Evolutionary conservation across 2,329 filamentous ascomycete genomes (phyloP).

Genomic region (Emergomyces pasteurianus): DNA sequence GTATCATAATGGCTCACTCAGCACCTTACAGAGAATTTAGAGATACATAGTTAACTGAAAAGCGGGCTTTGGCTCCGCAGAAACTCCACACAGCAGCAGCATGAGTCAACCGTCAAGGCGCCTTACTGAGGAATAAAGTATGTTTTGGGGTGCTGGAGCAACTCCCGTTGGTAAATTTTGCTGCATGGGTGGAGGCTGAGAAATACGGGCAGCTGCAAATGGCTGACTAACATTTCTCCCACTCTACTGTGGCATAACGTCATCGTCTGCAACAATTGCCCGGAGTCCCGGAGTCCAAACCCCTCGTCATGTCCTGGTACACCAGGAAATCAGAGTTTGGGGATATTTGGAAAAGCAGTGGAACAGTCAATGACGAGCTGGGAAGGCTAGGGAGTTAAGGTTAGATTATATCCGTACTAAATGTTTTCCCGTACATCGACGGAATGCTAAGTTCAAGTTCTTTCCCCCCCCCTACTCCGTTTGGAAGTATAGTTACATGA

Average conservation of each 20-base stretch:
- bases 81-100: background rate
- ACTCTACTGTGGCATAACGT: background rate
- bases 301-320: too few species aligned
- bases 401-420: background rate
- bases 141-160: background rate
- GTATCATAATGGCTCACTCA: too few species aligned
- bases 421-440: background rate
- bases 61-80: too few species aligned
- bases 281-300: background rate
- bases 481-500: too few species aligned
- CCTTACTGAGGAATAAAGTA: background rate
- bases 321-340: background rate
- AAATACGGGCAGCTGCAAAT: background rate
- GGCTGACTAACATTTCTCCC: background rate
- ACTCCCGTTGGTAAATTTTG: background rate
- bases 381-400: background rate
- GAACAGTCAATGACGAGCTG: background rate
- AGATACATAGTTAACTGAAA: background rate
- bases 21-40: too few species aligned
- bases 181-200: background rate
- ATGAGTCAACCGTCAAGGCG: background rate
- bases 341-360: background rate
- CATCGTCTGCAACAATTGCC: background rate
- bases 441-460: background rate
- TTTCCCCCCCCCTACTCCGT: too few species aligned